These are phyloP conservation scores for Rhynchosporium secalis DNA, from an alignment of 2,329 filamentous ascomycete species.

Conservation along the genomic window DNA sequence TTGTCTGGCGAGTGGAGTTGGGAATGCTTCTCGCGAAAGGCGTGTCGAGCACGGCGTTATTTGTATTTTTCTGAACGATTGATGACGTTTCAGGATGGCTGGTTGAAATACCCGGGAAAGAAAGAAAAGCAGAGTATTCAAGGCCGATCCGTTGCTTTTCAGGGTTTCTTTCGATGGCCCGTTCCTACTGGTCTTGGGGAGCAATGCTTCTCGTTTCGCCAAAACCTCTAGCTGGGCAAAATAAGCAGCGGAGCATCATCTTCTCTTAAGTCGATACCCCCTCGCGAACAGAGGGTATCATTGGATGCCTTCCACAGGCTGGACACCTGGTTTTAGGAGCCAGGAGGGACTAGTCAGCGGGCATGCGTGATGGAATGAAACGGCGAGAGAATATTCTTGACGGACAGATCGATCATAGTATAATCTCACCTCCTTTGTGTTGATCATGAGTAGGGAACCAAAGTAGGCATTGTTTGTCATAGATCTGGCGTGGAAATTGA, in stretches of 20 bases:
- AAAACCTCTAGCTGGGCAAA: no score
- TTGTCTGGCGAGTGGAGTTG: not conserved
- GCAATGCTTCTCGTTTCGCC: no score
- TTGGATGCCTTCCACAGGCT: not conserved
- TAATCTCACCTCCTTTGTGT: conserved; percentile 22
- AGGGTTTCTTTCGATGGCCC: not conserved
- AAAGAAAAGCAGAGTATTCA: not conserved
- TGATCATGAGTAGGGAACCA: conserved; percentile 13
- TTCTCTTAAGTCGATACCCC: no score
- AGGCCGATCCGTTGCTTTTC: not conserved
- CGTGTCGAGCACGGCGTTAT: conserved; percentile 9
- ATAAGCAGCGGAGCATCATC: no score
- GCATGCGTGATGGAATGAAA: not conserved
- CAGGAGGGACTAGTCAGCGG: not conserved
- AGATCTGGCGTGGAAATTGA: conserved; percentile 16
- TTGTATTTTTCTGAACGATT: not conserved
- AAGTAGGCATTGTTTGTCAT: not conserved
- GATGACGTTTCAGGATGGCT: conserved; percentile 5
- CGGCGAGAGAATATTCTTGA: not conserved
- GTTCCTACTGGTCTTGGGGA: not conserved
- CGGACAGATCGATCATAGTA: not conserved
- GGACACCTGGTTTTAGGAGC: not conserved
- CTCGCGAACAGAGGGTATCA: not conserved
- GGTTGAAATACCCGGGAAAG: conserved; percentile 14
- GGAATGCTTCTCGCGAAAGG: not conserved